Percentiles rank a stretch among this genome's conserved stretches.
These are phyloP conservation scores for Mycena galericulata DNA, from an alignment of 768 basidiomycete species.

Conservation along the genomic window DNA sequence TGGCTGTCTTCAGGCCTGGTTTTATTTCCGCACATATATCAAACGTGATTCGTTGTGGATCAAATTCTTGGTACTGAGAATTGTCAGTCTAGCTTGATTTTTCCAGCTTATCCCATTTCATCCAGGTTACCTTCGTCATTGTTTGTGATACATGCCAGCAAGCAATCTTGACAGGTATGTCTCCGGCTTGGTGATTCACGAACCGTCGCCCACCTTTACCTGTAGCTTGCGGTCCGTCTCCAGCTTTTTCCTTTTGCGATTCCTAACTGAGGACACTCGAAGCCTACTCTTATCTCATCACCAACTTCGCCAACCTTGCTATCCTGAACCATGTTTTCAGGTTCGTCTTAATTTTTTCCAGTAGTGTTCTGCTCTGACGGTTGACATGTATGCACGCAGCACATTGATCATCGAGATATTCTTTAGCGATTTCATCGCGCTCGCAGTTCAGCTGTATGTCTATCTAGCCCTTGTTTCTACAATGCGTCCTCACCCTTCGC, in stretches of 20 bases:
- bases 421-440: slow-evolving; percentile 26
- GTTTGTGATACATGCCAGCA: slow-evolving; percentile 31
- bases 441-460: slow-evolving; percentile 28
- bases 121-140: slow-evolving; percentile 28
- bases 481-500: not conserved
- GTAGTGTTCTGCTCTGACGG: not conserved
- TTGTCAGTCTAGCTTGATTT: not conserved
- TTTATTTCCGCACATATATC: slow-evolving; percentile 10
- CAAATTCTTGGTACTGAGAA: not conserved
- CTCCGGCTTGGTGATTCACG: no score
- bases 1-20: slow-evolving; percentile 21
- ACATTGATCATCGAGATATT: slow-evolving; percentile 34
- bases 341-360: not conserved
- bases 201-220: no score
- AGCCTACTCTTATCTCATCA: slow-evolving; percentile 6
- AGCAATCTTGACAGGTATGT: slow-evolving; percentile 29
- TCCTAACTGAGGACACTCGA: not conserved
- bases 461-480: not conserved
- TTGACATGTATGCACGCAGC: slow-evolving; percentile 5
- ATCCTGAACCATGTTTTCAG: slow-evolving; percentile 17
- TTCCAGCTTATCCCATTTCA: not conserved
- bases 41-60: slow-evolving; percentile 8
- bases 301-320: slow-evolving; percentile 19
- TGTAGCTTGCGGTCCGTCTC: slow-evolving; percentile 4
- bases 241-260: not conserved